A percentile compares a stretch with the other conserved stretches of the same genome.
phyloP scores from a whole-genome alignment of 1,139 yeast genomes.

The Arxiozyma heterogenica region DNA sequence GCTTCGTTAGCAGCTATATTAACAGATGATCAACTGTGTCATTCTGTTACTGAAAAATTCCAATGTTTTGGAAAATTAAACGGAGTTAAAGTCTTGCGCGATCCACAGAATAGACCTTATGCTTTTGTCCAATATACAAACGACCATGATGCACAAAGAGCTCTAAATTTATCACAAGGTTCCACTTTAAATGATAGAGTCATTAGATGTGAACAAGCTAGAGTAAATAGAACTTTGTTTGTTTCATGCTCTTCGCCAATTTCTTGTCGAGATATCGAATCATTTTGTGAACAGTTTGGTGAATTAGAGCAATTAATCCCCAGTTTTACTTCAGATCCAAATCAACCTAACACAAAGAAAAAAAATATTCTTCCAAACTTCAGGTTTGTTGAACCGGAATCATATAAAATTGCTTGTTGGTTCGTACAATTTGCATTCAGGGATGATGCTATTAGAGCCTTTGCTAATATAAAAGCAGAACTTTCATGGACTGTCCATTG shows the following conservation, averaged over 20 bases:
- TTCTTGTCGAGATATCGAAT: constrained; percentile 31
- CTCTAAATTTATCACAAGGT: constrained; percentile 62
- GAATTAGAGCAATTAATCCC: constrained; percentile 62
- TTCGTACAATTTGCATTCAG: constrained; percentile 74
- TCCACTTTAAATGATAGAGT: constrained; percentile 62
- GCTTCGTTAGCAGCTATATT: constrained; percentile 61
- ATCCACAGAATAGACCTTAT: constrained; percentile 75
- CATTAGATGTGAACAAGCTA: constrained; percentile 82
- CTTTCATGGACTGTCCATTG: constrained; percentile 57
- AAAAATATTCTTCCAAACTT: background rate
- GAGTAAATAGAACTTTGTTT: constrained; percentile 78
- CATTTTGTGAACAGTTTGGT: constrained; percentile 47
- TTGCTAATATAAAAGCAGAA: constrained; percentile 53
- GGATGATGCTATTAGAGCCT: constrained; percentile 86
- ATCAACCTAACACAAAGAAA: background rate
- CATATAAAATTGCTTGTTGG: constrained; percentile 42
- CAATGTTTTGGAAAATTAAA: constrained; percentile 58
- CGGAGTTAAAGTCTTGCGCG: constrained; percentile 79
- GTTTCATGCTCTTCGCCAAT: constrained; percentile 29
- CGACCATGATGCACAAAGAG: constrained; percentile 61
- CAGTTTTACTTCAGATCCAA: constrained; percentile 31
- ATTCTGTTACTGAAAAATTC: constrained; percentile 59
- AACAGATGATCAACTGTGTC: constrained; percentile 60
- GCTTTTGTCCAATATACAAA: constrained; percentile 83
- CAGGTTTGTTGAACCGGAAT: background rate